Conservation (phyloP, 2,329 filamentous ascomycete genomes). For the Calonectria pteridis region DNA sequence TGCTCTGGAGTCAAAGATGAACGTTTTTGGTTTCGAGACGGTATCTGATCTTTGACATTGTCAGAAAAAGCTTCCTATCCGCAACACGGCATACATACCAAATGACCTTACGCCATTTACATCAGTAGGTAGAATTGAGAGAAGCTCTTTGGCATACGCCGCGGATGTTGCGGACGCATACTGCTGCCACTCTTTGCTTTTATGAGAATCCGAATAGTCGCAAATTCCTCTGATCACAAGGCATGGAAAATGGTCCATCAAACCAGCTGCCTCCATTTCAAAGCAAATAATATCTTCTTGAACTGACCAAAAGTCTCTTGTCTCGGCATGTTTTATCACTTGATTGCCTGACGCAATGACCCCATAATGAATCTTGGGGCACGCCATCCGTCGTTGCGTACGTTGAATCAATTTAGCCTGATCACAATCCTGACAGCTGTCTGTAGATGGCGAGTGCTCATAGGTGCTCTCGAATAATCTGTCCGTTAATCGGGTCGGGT, state of each 20-base stretch:
- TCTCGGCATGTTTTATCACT: not conserved
- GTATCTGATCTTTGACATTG: too few relatives aligned
- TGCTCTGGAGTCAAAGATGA: not conserved
- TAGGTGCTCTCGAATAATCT: not conserved
- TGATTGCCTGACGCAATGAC: not conserved
- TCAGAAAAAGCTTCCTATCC: not conserved
- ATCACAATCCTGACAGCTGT: not conserved
- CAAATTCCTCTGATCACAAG: not conserved
- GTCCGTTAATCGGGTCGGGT: not conserved
- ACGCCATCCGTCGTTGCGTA: not conserved
- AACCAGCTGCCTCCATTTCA: not conserved
- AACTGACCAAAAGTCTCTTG: not conserved
- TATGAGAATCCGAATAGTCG: slow-evolving; percentile 3
- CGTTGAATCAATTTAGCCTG: not conserved
- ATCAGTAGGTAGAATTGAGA: not conserved
- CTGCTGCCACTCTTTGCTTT: not conserved
- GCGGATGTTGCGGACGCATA: not conserved
- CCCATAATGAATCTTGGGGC: not conserved
- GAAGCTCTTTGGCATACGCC: not conserved
- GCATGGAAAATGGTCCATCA: not conserved
- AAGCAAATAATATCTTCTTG: not conserved
- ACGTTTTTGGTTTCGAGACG: not conserved
- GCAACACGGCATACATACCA: not conserved
- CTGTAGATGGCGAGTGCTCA: not conserved
- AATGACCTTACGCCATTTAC: too few relatives aligned